phyloP scores from a whole-genome alignment of 2,329 filamentous ascomycete genomes.

The Diaporthe velutina region DNA sequence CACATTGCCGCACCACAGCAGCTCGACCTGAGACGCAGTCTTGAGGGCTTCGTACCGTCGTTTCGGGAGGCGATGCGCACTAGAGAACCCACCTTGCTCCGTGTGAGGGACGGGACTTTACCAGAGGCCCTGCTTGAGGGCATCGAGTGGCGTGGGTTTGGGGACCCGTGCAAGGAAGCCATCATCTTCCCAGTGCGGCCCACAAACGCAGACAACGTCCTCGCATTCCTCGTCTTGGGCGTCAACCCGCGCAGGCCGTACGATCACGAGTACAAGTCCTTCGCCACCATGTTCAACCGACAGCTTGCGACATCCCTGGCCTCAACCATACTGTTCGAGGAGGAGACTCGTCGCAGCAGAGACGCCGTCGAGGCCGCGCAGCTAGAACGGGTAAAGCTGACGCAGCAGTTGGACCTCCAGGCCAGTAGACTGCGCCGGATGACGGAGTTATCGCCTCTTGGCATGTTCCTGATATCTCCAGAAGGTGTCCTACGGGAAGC shows the following conservation, averaged over 20 bases:
- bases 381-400: slow-evolving; percentile 50
- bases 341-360: slow-evolving; percentile 68
- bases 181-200: slow-evolving; percentile 73
- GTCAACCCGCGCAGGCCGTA: slow-evolving; percentile 73
- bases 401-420: slow-evolving; percentile 51
- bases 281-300: slow-evolving; percentile 59
- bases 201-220: slow-evolving; percentile 67
- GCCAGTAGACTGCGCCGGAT: slow-evolving; percentile 52
- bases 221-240: slow-evolving; percentile 73
- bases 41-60: slow-evolving; percentile 51
- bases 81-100: slow-evolving; percentile 49
- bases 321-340: slow-evolving; percentile 74
- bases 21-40: slow-evolving; percentile 52
- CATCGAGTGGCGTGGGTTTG: slow-evolving; percentile 66
- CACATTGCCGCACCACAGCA: slow-evolving; percentile 50
- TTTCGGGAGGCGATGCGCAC: slow-evolving; percentile 55
- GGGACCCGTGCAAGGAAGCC: slow-evolving; percentile 66
- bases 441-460: slow-evolving; percentile 53
- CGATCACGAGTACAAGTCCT: slow-evolving; percentile 73
- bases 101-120: slow-evolving; percentile 58
- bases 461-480: slow-evolving; percentile 54
- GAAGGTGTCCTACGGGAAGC: slow-evolving; percentile 57
- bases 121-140: slow-evolving; percentile 65
- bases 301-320: slow-evolving; percentile 73
- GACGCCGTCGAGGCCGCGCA: slow-evolving; percentile 52